Evolutionary conservation across 371 early-diverging fungal species (phyloP).

Genomic region (Lichtheimia ramosa): DNA sequence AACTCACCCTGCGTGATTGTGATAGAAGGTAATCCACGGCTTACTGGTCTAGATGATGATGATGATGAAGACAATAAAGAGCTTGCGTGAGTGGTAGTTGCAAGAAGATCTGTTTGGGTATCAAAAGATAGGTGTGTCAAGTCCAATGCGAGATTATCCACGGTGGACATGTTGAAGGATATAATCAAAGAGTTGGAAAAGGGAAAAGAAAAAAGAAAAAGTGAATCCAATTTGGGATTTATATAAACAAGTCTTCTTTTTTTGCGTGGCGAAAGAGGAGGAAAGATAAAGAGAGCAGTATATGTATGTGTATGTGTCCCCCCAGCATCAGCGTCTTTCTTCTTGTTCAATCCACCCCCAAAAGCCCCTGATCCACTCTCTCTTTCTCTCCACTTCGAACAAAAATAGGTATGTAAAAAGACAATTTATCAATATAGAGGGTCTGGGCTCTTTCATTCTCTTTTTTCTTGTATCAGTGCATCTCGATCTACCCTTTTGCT

Average conservation of each 20-base stretch:
- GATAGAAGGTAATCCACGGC: constrained; percentile 12
- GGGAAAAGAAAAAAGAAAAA: constrained; percentile 17
- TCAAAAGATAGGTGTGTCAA: constrained; percentile 28
- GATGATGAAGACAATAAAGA: background rate
- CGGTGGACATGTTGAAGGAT: constrained; percentile 10
- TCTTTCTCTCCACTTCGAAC: background rate
- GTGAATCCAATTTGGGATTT: constrained; percentile 7
- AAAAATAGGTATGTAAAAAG: constrained; percentile 2
- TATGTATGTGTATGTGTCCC: constrained; percentile 1
- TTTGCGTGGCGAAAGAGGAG: constrained; percentile 16
- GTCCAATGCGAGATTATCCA: constrained; percentile 28
- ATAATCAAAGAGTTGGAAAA: constrained; percentile 1
- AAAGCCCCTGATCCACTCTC: background rate
- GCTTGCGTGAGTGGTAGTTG: background rate
- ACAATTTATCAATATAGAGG: constrained; percentile 2
- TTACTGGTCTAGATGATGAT: background rate
- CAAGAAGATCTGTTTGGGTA: constrained; percentile 8
- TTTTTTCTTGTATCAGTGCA: background rate
- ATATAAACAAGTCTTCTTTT: constrained; percentile 9
- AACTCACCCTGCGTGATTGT: constrained; percentile 22
- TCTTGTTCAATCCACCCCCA: background rate
- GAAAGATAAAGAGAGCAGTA: background rate
- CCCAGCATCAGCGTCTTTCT: constrained; percentile 3
- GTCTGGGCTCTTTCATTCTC: constrained; percentile 5
- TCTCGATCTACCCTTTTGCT: too few relatives aligned